These are phyloP conservation scores for Penicillium riverlandense DNA, from an alignment of 495 filamentous ascomycete genomes.

Conservation along the genomic window DNA sequence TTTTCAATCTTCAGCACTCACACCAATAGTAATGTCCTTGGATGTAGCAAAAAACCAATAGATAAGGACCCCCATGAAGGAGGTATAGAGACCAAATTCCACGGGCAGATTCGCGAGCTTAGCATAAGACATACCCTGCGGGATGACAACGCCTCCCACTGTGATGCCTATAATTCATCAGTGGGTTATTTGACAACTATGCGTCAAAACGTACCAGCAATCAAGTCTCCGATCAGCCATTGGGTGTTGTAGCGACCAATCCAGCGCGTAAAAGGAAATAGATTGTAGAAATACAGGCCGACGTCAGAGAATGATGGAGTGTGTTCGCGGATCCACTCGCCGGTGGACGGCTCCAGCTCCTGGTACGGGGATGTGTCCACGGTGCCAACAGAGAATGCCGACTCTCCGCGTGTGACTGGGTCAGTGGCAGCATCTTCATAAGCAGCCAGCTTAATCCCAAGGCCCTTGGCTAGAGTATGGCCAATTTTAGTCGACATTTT, in stretches of 20 bases:
- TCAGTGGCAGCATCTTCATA: slow-evolving; percentile 44
- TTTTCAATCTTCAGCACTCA: too few relatives aligned
- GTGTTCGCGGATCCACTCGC: slow-evolving; percentile 62
- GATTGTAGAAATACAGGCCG: slow-evolving; percentile 51
- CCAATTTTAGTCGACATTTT: slow-evolving; percentile 43
- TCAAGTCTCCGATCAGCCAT: slow-evolving; percentile 83
- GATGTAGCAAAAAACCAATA: slow-evolving; percentile 99
- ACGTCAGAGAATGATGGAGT: slow-evolving; percentile 50
- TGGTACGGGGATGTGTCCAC: slow-evolving; percentile 73
- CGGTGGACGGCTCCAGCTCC: slow-evolving; percentile 69
- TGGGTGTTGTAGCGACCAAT: slow-evolving; percentile 79
- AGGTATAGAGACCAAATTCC: slow-evolving; percentile 89
- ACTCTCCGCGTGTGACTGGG: slow-evolving; percentile 65
- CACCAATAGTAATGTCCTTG: slow-evolving; percentile 95
- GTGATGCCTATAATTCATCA: slow-evolving; percentile 59
- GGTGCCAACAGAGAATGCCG: slow-evolving; percentile 66
- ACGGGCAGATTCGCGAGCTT: slow-evolving; percentile 68
- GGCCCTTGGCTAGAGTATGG: slow-evolving; percentile 65
- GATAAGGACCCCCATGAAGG: slow-evolving; percentile 92
- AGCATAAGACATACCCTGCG: slow-evolving; percentile 97
- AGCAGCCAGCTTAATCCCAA: slow-evolving; percentile 79
- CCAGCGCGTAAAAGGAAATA: slow-evolving; percentile 89
- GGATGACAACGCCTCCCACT: slow-evolving; percentile 90
- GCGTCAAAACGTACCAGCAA: slow-evolving; percentile 61
- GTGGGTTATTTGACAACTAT: too few relatives aligned